Percentiles rank a stretch among this genome's conserved stretches.
These are phyloP conservation scores for Pyrus betulifolia DNA, from an alignment of 306 rosid genomes.

Conservation along the genomic window DNA sequence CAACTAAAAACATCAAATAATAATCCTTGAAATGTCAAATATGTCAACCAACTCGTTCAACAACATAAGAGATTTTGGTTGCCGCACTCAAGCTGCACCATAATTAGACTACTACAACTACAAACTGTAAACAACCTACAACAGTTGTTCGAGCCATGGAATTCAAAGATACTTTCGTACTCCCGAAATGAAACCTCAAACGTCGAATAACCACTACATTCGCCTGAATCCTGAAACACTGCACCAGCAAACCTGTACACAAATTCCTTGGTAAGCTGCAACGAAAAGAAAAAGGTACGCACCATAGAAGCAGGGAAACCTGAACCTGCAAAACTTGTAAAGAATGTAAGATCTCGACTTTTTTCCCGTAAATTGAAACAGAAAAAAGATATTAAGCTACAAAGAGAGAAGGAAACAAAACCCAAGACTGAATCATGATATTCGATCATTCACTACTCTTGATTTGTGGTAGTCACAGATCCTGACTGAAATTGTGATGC, in stretches of 20 bases:
- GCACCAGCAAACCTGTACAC: constrained; percentile 54
- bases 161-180: no score
- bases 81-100: neutral
- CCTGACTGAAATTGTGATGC: constrained; percentile 35
- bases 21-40: neutral
- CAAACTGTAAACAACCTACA: neutral
- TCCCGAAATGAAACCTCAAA: neutral
- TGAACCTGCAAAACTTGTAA: constrained; percentile 70
- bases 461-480: constrained; percentile 23
- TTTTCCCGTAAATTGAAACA: neutral
- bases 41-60: neutral
- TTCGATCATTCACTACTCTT: constrained; percentile 33
- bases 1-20: neutral
- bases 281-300: constrained; percentile 22
- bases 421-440: constrained; percentile 22
- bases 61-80: no score
- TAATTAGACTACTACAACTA: neutral
- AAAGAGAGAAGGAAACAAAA: constrained; percentile 17
- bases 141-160: neutral
- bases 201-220: neutral
- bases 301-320: constrained; percentile 53
- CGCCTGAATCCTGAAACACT: constrained; percentile 5
- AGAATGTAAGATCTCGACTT: constrained; percentile 29
- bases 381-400: neutral
- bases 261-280: constrained; percentile 59